Evolutionary conservation across 495 filamentous ascomycete species (phyloP).

Genomic region (Aspergillus affinis): DNA sequence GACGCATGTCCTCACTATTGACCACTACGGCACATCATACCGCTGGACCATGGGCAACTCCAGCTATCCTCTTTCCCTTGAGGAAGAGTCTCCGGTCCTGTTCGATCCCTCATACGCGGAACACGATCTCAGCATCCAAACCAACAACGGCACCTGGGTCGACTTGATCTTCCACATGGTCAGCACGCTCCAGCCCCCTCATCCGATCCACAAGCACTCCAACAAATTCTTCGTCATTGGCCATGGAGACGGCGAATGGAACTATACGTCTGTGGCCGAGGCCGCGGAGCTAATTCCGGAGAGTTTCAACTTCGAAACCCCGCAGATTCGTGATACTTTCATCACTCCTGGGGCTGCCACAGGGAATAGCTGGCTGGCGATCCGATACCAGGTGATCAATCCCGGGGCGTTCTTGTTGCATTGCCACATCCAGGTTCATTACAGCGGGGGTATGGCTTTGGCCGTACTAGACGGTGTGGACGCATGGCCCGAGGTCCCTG

Average conservation of each 20-base stretch:
- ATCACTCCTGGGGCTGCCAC: conserved; percentile 34
- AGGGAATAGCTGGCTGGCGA: conserved; percentile 48
- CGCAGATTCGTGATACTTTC: conserved; percentile 51
- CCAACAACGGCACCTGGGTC: conserved; percentile 55
- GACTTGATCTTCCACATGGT: conserved; percentile 51
- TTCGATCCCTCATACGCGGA: conserved; percentile 39
- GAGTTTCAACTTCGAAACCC: conserved; percentile 56
- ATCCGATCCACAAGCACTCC: conserved; percentile 64
- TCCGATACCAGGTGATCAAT: conserved; percentile 58
- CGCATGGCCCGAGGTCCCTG: conserved; percentile 47
- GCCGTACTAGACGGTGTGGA: conserved; percentile 58
- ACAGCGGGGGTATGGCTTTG: conserved; percentile 56
- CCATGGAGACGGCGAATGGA: conserved; percentile 46
- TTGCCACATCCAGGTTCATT: conserved; percentile 61
- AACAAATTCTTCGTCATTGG: conserved; percentile 61
- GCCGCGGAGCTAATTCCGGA: conserved; percentile 45
- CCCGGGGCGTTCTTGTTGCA: conserved; percentile 60
- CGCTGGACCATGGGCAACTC: conserved; percentile 48
- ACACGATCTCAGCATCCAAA: conserved; percentile 48
- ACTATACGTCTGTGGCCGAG: conserved; percentile 50
- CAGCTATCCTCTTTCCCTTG: conserved; percentile 31
- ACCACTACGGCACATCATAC: conserved; percentile 41
- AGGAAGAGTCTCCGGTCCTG: conserved; percentile 46
- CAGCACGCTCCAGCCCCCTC: conserved; percentile 39
- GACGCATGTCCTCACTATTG: conserved; percentile 36